Evolutionary conservation across 2,329 filamentous ascomycete species (phyloP), one percentile per base, ranked within the genome.

Genomic region (Ophiostoma piceae): DNA sequence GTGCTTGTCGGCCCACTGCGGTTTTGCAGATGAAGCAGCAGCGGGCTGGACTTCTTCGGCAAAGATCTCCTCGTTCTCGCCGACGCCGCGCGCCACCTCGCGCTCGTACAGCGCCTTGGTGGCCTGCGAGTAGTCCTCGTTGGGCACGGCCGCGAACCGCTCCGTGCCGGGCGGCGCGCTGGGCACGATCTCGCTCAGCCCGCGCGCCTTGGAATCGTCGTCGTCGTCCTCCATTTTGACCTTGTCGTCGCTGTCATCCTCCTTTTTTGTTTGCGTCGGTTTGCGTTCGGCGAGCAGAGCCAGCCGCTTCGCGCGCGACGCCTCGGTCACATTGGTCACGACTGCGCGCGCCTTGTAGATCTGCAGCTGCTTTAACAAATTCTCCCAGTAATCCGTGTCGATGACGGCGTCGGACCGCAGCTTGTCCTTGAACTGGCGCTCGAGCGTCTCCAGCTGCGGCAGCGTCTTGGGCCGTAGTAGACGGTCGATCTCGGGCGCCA

Each of bases 341-440:
- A 66, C 65, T 81, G 78, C 90, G 92, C 1, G 93, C 92, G 95
- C 92, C 81, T 98, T 98, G 88, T 92, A 97, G 0, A 97, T 88
- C 7, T 91, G 84, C 73, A 99, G 82, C 77, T 90, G 96, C 74
- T 89, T 89, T 72, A 99, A 83, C 19, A 99, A 83, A 77, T 97
- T 92, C 77, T 96, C 92, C 95, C 95, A 99, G 78, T 98, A 99
- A 79, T 99, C 95, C 2, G 91, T 92, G 79, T 99, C 95, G 74
- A 99, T 94, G 54, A 92, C 89, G 76, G 97, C 94, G 77, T 97
- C 90, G 8, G 92, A 96, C 68, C 89, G 85, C 66, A 99, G 82
- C 81, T 99, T 99, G 19, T 84, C 83, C 77, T 88, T 88, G 78
- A 99, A 95, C 80, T 98, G 94, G 73, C 84, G 87, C 79, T 99